Conservation (phyloP, 495 filamentous ascomycete genomes). For the Penicillium silybi region DNA sequence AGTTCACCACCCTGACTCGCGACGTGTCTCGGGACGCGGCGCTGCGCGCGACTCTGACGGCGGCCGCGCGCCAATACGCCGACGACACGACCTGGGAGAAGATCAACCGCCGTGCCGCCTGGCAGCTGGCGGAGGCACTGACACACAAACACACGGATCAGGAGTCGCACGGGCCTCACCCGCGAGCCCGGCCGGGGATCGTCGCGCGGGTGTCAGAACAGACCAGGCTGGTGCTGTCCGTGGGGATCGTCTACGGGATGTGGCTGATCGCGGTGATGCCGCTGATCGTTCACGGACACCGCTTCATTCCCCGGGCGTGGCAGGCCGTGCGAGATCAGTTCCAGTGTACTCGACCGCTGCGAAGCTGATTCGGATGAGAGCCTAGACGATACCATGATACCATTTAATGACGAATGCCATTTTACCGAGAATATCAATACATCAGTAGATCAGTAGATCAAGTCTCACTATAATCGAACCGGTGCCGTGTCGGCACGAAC, state of each 20-base stretch:
- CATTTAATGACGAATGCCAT: neutral
- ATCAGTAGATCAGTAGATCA: neutral
- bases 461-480: constrained; percentile 21
- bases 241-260: constrained; percentile 29
- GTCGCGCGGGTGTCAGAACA: constrained; percentile 20
- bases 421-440: neutral
- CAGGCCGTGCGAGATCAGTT: constrained; percentile 16
- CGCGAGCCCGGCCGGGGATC: constrained; percentile 5
- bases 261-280: constrained; percentile 37
- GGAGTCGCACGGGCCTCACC: constrained; percentile 11
- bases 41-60: constrained; percentile 34
- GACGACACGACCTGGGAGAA: constrained; percentile 61
- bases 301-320: constrained; percentile 25
- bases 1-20: constrained; percentile 45
- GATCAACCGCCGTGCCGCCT: constrained; percentile 58
- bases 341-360: constrained; percentile 9
- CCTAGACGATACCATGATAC: neutral
- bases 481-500: constrained; percentile 28
- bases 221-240: constrained; percentile 21
- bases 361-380: neutral
- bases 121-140: constrained; percentile 51
- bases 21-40: constrained; percentile 34
- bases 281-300: constrained; percentile 32
- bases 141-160: constrained; percentile 31
- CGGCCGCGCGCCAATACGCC: constrained; percentile 44